These are phyloP conservation scores for Chrysoporthe deuterocubensis DNA, from an alignment of 2,329 filamentous ascomycete species.

Conservation along the genomic window DNA sequence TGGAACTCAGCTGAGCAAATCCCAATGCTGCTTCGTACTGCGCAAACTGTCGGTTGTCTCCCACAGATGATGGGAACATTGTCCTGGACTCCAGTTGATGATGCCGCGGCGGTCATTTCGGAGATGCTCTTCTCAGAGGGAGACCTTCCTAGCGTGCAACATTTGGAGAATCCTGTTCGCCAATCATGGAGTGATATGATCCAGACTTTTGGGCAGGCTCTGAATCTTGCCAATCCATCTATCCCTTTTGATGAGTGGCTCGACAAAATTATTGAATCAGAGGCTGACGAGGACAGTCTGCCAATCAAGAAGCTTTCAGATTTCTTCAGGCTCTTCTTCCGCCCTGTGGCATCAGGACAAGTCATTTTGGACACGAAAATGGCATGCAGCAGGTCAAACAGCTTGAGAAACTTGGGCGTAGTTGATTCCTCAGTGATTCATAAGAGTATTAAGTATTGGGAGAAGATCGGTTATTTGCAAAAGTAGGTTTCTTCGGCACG, in stretches of 20 bases:
- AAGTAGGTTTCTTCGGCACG: not conserved
- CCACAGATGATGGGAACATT: not conserved
- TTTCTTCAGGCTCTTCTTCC: not conserved
- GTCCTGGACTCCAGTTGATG: slow-evolving; percentile 4
- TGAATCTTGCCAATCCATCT: not conserved
- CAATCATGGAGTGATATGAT: slow-evolving; percentile 7
- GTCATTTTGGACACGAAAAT: not conserved
- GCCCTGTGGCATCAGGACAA: not conserved
- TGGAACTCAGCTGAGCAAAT: slow-evolving; percentile 12
- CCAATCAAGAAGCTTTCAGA: not conserved
- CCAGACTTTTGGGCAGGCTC: not conserved
- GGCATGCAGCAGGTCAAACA: not conserved
- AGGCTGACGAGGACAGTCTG: not conserved
- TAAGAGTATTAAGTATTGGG: not conserved
- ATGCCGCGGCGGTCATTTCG: not conserved
- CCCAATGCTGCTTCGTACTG: not conserved
- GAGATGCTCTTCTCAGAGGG: not conserved
- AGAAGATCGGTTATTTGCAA: not conserved
- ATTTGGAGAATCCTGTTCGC: slow-evolving; percentile 9
- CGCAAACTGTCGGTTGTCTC: not conserved
- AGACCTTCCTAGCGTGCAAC: not conserved
- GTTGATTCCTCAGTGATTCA: not conserved
- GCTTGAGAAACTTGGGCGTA: not conserved
- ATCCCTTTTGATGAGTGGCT: not conserved
- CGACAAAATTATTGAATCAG: not conserved